Base-by-base conservation (phyloP, 805 yeast species). In the Cyberlindnera petersonii region DNA sequence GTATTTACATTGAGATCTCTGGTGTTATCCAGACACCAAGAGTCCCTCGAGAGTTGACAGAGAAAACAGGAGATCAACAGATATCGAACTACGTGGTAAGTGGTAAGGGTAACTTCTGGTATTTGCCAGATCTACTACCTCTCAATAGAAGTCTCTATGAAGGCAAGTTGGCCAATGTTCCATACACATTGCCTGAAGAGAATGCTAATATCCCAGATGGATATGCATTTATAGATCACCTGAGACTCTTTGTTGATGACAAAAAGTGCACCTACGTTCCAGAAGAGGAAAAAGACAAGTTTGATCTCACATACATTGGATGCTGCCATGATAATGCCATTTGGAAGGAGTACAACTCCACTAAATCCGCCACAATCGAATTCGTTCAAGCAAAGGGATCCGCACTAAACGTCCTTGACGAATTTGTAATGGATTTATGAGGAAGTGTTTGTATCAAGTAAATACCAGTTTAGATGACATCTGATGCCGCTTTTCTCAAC, bases 401-500 rank as follows among this genome's bases (percentile, higher is more conserved):
- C 4, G 47, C 56, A 4, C 24, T 55, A 6, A 55, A 47, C 31
- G 50, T 49, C 14, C 29, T 43, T 10, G 58, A 55, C 46, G 60
- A 55, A 31, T 40, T 46, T 2, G 35, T 27, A 11, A 43, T 53
- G 8, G 27, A 43, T 20, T 47, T 48, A n/a, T n/a, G n/a, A n/a
- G n/a, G n/a, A n/a, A n/a, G n/a, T n/a, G n/a, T n/a, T n/a, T n/a
- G n/a, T n/a, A n/a, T n/a, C n/a, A n/a, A n/a, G n/a, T n/a, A n/a
- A n/a, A n/a, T n/a, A n/a, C n/a, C n/a, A n/a, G n/a, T n/a, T 46
- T 45, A 52, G 19, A 73, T 58, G 11, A 66, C 66, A 35, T 70
- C 74, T 6, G 74, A 63, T 0, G 97, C 94, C 4, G 97, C 97
- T 59, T 89, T 89, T 24, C 73, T 69, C 23, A 91, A 66, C 50